Evolutionary conservation across 441 rosid species (phyloP).

Genomic region (Populus trichocarpa): DNA sequence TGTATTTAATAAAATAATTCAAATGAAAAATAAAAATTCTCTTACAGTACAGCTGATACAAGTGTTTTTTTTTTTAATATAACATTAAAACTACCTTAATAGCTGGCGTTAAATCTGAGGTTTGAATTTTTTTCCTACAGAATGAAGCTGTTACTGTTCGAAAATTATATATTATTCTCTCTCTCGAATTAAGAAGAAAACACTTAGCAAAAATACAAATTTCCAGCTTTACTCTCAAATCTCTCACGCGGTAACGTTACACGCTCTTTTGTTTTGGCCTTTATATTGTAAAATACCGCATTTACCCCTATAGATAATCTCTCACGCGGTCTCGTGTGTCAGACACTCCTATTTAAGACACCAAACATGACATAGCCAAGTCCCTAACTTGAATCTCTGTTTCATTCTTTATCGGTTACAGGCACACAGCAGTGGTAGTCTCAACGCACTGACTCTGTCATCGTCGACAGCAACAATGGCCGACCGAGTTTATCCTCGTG

Average conservation of each 20-base stretch:
- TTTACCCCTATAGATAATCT: not conserved
- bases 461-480: conserved; percentile 18
- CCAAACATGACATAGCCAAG: not conserved
- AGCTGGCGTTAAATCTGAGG: too few species aligned
- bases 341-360: not conserved
- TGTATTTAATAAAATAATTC: too few species aligned
- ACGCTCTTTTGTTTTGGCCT: not conserved
- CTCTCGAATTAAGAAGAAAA: too few species aligned
- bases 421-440: not conserved
- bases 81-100: too few species aligned
- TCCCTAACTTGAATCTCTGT: not conserved
- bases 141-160: not conserved
- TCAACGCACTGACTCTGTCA: not conserved
- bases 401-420: not conserved
- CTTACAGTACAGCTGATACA: too few species aligned
- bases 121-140: too few species aligned
- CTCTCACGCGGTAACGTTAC: not conserved
- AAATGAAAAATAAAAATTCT: too few species aligned
- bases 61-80: too few species aligned
- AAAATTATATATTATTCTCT: not conserved
- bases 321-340: not conserved
- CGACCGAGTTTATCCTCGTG: conserved; percentile 36
- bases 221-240: not conserved
- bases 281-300: not conserved
- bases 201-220: not conserved